phyloP scores from a whole-genome alignment of 2,329 filamentous ascomycete species.

The Apiospora aurea region DNA sequence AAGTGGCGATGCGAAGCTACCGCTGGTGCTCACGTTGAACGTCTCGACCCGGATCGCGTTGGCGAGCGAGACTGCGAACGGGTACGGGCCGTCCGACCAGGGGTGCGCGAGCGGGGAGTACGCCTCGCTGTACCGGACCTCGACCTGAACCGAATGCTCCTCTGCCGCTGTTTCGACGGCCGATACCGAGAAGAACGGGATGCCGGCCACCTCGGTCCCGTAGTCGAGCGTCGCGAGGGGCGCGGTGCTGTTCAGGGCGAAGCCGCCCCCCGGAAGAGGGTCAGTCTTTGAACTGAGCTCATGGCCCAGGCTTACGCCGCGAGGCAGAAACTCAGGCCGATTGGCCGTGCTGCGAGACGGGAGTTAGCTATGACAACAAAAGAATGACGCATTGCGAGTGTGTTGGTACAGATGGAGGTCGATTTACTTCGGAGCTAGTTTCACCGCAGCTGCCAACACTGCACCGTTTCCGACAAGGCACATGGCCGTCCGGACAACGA shows the following conservation, averaged over 20 bases:
- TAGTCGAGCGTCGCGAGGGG: conserved; percentile 41
- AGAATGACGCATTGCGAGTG: background rate
- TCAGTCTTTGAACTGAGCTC: background rate
- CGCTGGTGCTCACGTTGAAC: conserved; percentile 43
- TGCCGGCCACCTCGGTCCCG: conserved; percentile 43
- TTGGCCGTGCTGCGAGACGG: background rate
- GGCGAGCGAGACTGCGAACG: conserved; percentile 35
- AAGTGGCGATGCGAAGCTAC: conserved; percentile 42
- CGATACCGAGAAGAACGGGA: conserved; percentile 42
- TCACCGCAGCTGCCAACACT: background rate
- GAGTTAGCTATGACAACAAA: background rate
- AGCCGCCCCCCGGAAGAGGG: background rate
- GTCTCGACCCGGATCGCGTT: conserved; percentile 48
- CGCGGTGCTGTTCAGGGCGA: conserved; percentile 8
- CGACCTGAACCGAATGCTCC: conserved; percentile 39
- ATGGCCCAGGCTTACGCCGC: background rate
- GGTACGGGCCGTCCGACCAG: conserved; percentile 43
- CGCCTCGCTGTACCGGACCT: conserved; percentile 46
- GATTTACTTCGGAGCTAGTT: background rate
- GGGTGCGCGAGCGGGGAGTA: conserved; percentile 38
- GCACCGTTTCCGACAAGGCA: background rate
- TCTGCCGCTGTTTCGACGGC: conserved; percentile 26
- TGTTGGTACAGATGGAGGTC: background rate
- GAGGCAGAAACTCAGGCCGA: background rate
- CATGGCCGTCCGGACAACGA: background rate